A percentile compares a stretch with the other conserved stretches of the same genome.
These are phyloP conservation scores for Echinochloa phyllopogon DNA, from an alignment of 176 grass and related monocot genomes.

Conservation along the genomic window DNA sequence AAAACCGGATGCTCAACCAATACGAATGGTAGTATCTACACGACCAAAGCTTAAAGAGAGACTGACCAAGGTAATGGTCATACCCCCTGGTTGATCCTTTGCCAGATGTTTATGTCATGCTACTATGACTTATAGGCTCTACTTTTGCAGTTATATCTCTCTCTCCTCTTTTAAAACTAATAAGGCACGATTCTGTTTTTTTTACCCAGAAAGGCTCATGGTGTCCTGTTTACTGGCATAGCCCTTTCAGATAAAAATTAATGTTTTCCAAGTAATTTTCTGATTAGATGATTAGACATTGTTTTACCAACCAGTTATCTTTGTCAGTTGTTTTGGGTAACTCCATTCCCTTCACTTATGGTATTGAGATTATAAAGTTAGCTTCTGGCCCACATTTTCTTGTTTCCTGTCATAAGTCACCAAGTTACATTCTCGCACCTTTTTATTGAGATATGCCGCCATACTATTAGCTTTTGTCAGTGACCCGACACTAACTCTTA, in stretches of 20 bases:
- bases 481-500: not conserved
- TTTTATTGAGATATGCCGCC: not conserved
- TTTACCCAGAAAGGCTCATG: not conserved
- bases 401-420: not conserved
- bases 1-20: conserved; percentile 23
- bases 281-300: not conserved
- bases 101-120: conserved; percentile 5
- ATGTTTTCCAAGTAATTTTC: not conserved
- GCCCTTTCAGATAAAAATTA: not conserved
- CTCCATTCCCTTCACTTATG: not conserved
- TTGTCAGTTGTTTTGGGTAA: not conserved
- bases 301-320: not conserved
- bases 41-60: conserved; percentile 72
- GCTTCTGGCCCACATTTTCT: not conserved
- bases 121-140: conserved; percentile 17
- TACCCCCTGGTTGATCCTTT: not conserved
- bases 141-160: not conserved
- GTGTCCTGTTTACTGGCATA: not conserved
- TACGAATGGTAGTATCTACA: conserved; percentile 37
- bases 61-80: conserved; percentile 72
- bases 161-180: not conserved
- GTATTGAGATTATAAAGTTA: conserved; percentile 12
- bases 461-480: not conserved
- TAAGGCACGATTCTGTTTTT: not conserved
- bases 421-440: not conserved